Conservation (phyloP, 169 alveolate genomes). For the Plasmodium knowlesi region DNA sequence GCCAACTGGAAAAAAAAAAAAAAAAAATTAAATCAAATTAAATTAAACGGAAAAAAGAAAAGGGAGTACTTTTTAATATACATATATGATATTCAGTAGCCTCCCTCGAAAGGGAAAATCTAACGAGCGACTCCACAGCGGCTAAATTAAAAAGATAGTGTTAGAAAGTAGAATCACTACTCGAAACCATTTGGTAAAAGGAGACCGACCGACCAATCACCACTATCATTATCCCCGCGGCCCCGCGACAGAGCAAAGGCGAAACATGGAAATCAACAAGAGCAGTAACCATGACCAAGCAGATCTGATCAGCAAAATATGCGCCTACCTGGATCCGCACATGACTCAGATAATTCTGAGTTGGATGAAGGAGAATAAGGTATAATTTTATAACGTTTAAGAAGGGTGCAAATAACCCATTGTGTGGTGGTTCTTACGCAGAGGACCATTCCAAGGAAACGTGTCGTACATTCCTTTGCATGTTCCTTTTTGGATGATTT, state of each 20-base stretch:
- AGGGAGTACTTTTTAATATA: background rate
- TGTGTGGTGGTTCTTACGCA: background rate
- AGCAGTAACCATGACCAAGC: slow-evolving; percentile 5
- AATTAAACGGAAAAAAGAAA: background rate
- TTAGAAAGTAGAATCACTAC: background rate
- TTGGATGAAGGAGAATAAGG: slow-evolving; percentile 82
- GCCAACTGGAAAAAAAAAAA: background rate
- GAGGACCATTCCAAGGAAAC: background rate
- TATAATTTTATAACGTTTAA: slow-evolving; percentile 41
- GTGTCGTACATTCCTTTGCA: background rate
- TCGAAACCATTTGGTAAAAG: background rate
- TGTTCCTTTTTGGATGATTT: background rate
- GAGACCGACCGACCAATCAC: background rate
- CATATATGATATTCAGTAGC: background rate
- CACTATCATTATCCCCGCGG: no score
- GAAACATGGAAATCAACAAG: background rate
- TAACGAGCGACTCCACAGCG: background rate
- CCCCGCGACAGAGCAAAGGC: background rate
- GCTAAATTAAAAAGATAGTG: background rate
- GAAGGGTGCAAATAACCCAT: background rate
- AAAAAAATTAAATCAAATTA: no score
- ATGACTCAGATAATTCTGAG: slow-evolving; percentile 81
- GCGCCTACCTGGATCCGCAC: slow-evolving; percentile 84
- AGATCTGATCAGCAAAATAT: slow-evolving; percentile 22
- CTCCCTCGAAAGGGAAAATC: background rate